Percentiles rank a stretch among this genome's conserved stretches.
phyloP scores from a whole-genome alignment of 768 basidiomycete species.

The Trametes cingulata region DNA sequence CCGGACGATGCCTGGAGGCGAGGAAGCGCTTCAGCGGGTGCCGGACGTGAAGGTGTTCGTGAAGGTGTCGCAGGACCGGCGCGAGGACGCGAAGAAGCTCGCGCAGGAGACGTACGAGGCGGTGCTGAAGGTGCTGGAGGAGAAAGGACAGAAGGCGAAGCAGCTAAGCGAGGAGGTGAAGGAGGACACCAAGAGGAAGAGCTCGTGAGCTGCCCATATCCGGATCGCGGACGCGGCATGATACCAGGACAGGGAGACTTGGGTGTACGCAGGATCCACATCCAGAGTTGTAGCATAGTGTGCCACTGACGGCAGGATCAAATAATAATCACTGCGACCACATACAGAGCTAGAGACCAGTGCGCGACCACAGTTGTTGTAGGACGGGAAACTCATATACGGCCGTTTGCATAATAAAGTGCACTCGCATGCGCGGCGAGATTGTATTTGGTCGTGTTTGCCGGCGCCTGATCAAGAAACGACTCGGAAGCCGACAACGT shows the following conservation, averaged over 20 bases:
- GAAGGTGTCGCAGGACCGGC: conserved; percentile 26
- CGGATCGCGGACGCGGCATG: neutral
- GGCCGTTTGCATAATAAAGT: no score
- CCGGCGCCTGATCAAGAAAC: no score
- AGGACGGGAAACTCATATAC: no score
- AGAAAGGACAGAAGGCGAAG: conserved; percentile 34
- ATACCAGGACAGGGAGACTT: neutral
- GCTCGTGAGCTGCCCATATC: neutral
- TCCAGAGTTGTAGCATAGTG: no score
- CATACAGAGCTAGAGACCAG: no score
- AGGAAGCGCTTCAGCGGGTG: conserved; percentile 30
- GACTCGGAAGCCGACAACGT: no score
- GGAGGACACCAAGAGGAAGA: conserved; percentile 26
- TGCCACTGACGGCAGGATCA: no score
- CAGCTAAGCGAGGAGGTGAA: conserved; percentile 28
- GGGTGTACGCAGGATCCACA: no score
- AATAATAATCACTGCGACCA: no score
- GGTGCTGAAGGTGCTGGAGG: conserved; percentile 31
- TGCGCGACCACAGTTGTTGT: no score
- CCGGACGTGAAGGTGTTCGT: conserved; percentile 29
- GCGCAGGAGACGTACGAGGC: conserved; percentile 35
- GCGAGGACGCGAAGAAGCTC: conserved; percentile 34
- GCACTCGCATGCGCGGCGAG: no score
- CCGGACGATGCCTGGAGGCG: conserved; percentile 31
- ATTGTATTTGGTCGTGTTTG: no score